Conservation (phyloP, 2,329 filamentous ascomycete species). For the Drechslerella dactyloides region DNA sequence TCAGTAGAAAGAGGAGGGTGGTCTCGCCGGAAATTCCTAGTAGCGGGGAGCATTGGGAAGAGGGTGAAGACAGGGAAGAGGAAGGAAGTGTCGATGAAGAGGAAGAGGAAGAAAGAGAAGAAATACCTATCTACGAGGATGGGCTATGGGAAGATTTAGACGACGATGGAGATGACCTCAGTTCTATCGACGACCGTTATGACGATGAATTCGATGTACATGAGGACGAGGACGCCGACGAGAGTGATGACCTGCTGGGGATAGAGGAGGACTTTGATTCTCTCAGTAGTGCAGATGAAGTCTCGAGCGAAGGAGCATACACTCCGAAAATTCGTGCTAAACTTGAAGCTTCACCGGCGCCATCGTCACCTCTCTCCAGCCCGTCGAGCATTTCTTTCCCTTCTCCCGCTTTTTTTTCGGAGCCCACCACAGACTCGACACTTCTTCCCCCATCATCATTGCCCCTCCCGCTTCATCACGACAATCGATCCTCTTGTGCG, state of each 20-base stretch:
- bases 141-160: conserved; percentile 1
- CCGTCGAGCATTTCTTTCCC: conserved; percentile 10
- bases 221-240: conserved; percentile 8
- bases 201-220: not conserved
- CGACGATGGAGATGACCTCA: conserved; percentile 16
- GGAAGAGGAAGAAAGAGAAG: conserved; percentile 15
- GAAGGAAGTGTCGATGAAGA: conserved; percentile 1
- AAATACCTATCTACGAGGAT: not conserved
- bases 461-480: not conserved
- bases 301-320: conserved; percentile 26
- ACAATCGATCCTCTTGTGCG: conserved; percentile 4
- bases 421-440: not conserved
- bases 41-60: conserved; percentile 11
- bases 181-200: no score
- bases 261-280: not conserved
- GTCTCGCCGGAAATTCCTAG: conserved; percentile 41
- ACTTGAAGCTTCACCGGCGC: conserved; percentile 36
- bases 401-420: conserved; percentile 1
- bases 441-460: not conserved
- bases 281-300: conserved; percentile 24
- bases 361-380: conserved; percentile 27
- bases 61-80: not conserved
- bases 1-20: conserved; percentile 13
- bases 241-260: conserved; percentile 1
- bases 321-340: conserved; percentile 46